phyloP scores from a whole-genome alignment of 305 asterid species.

The Salvia sclarea region DNA sequence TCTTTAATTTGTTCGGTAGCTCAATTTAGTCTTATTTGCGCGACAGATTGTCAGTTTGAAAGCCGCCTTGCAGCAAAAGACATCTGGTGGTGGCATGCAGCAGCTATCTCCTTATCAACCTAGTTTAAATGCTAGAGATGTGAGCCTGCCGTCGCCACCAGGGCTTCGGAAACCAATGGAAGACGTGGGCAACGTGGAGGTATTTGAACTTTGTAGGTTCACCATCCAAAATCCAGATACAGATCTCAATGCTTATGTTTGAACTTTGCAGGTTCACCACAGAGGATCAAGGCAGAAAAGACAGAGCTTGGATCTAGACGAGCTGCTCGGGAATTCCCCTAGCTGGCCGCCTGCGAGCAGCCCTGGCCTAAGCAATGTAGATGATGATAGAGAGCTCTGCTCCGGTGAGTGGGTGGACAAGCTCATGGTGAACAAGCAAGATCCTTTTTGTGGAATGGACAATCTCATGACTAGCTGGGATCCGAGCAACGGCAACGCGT shows the following conservation, averaged over 20 bases:
- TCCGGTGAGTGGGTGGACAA: slow-evolving; percentile 94
- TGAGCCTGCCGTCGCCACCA: slow-evolving; percentile 43
- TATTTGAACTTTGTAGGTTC: slow-evolving; percentile 31
- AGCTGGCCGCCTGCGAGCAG: slow-evolving; percentile 75
- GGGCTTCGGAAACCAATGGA: slow-evolving; percentile 68
- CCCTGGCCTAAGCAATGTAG: slow-evolving; percentile 48
- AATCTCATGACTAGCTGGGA: slow-evolving; percentile 47
- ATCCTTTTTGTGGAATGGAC: slow-evolving; percentile 38
- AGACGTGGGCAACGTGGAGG: slow-evolving; percentile 70
- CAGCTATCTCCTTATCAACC: slow-evolving; percentile 44
- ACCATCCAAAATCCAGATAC: neutral
- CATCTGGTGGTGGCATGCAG: slow-evolving; percentile 42
- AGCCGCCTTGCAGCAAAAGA: slow-evolving; percentile 62
- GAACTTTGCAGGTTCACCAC: slow-evolving; percentile 49
- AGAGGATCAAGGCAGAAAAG: slow-evolving; percentile 54
- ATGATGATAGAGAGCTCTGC: slow-evolving; percentile 63
- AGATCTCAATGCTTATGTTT: neutral
- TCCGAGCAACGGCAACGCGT: slow-evolving; percentile 43
- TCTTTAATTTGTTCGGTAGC: slow-evolving; percentile 15
- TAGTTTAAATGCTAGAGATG: slow-evolving; percentile 43
- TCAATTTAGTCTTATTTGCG: slow-evolving; percentile 15
- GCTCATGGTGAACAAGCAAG: slow-evolving; percentile 89
- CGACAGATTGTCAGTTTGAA: slow-evolving; percentile 63
- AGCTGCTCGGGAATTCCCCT: slow-evolving; percentile 75
- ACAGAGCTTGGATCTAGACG: slow-evolving; percentile 75